Evolutionary conservation across 2,329 filamentous ascomycete genomes (phyloP).

Genomic region (Fusarium sp.): DNA sequence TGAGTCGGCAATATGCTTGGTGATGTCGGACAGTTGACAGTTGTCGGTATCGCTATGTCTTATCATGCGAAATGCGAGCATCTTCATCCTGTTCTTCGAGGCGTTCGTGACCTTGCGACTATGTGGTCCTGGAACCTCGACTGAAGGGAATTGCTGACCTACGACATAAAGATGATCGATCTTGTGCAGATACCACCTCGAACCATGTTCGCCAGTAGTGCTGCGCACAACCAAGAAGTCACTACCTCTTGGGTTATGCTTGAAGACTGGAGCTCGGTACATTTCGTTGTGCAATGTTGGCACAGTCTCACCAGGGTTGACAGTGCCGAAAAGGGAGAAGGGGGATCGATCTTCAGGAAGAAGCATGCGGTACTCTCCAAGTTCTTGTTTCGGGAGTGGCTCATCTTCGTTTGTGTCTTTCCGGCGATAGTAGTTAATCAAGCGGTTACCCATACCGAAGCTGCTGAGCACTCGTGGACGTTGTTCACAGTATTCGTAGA

Average conservation of each 20-base stretch:
- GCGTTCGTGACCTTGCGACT: slow-evolving; percentile 95
- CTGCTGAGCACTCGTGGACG: slow-evolving; percentile 91
- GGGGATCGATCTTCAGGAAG: slow-evolving; percentile 95
- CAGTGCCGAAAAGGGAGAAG: slow-evolving; percentile 92
- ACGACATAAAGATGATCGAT: slow-evolving; percentile 92
- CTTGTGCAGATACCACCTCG: slow-evolving; percentile 82
- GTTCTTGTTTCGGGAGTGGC: slow-evolving; percentile 77
- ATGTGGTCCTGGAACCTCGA: slow-evolving; percentile 92
- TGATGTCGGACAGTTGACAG: slow-evolving; percentile 83
- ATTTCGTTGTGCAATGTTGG: slow-evolving; percentile 94
- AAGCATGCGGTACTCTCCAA: slow-evolving; percentile 88
- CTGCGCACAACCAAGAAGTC: slow-evolving; percentile 90
- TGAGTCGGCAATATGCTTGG: slow-evolving; percentile 89
- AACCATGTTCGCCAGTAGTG: slow-evolving; percentile 79
- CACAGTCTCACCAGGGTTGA: slow-evolving; percentile 88
- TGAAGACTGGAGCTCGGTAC: slow-evolving; percentile 94
- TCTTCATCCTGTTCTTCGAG: slow-evolving; percentile 95
- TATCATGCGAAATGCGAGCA: slow-evolving; percentile 91
- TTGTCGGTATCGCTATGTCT: slow-evolving; percentile 74
- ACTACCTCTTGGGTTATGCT: slow-evolving; percentile 76
- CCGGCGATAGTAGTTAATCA: slow-evolving; percentile 97
- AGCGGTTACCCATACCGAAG: slow-evolving; percentile 94
- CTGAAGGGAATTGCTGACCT: slow-evolving; percentile 89
- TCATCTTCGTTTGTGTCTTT: slow-evolving; percentile 77
- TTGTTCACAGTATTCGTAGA: slow-evolving; percentile 96